phyloP scores from a whole-genome alignment of 1,284 basidiomycete species.

The Puccinia polysora region DNA sequence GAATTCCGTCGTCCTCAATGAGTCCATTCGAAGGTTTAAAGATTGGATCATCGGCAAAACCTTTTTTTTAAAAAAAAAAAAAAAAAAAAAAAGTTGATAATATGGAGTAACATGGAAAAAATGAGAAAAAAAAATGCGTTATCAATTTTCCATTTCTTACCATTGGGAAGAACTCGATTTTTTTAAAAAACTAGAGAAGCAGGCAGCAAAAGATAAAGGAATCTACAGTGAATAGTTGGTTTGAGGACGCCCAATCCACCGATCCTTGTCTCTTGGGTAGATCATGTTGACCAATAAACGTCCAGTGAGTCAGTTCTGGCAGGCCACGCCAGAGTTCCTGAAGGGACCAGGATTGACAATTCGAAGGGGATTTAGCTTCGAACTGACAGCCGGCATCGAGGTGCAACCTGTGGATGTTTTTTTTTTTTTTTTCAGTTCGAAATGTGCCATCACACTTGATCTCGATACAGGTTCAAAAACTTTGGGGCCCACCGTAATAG shows the following conservation, averaged over 20 bases:
- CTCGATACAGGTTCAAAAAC: not conserved
- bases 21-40: conserved; percentile 36
- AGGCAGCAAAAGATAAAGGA: not conserved
- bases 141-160: too few relatives aligned
- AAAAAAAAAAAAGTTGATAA: not conserved
- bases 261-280: conserved; percentile 17
- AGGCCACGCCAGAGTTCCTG: conserved; percentile 2
- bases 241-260: conserved; percentile 6
- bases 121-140: too few relatives aligned
- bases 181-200: not conserved
- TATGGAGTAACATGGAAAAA: not conserved
- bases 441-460: not conserved
- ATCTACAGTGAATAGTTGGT: conserved; percentile 16
- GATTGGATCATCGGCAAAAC: not conserved
- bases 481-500: conserved; percentile 13
- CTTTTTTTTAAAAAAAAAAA: conserved; percentile 2
- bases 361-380: conserved; percentile 12
- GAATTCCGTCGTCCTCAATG: conserved; percentile 7
- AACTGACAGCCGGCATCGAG: conserved; percentile 35
- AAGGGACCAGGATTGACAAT: conserved; percentile 15
- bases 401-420: conserved; percentile 24
- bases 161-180: not conserved
- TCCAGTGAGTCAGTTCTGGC: conserved; percentile 26
- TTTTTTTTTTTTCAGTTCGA: not conserved
- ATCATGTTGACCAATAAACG: conserved; percentile 30